Percentiles rank a stretch among this genome's conserved stretches.
phyloP scores from a whole-genome alignment of 2,329 filamentous ascomycete species.

The Penicillium palitans region DNA sequence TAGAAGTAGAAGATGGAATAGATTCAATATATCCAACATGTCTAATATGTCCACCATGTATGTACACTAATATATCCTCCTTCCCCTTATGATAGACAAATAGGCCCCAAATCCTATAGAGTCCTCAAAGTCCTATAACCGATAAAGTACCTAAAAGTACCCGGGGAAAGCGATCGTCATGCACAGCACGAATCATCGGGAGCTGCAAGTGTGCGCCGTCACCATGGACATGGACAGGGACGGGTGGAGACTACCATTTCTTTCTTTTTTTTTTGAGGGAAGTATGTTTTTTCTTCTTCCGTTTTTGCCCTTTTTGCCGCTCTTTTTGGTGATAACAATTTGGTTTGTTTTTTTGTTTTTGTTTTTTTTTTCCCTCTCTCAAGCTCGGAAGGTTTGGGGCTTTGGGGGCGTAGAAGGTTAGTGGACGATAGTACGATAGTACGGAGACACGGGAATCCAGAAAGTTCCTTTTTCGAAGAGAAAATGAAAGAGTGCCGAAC shows the following conservation, averaged over 20 bases:
- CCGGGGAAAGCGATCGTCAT: constrained; percentile 20
- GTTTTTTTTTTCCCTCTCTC: not conserved
- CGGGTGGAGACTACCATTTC: constrained; percentile 19
- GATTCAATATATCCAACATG: not conserved
- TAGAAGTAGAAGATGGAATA: not conserved
- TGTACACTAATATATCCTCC: not conserved
- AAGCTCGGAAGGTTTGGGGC: constrained; percentile 1
- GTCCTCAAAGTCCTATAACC: no score
- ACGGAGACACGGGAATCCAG: not conserved
- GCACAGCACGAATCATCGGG: constrained; percentile 22
- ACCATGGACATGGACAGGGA: constrained; percentile 31
- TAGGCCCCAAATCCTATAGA: not conserved
- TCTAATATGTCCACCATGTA: not conserved
- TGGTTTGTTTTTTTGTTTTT: no score
- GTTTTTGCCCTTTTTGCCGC: not conserved
- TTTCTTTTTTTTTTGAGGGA: no score
- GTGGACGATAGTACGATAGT: not conserved
- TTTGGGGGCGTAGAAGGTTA: not conserved
- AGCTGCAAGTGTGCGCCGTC: constrained; percentile 29
- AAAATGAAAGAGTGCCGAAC: not conserved
- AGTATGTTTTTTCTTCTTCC: not conserved
- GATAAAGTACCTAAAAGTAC: constrained; percentile 5
- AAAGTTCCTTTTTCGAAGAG: not conserved
- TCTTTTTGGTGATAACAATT: not conserved
- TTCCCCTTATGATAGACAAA: not conserved